Evolutionary conservation across 2,329 filamentous ascomycete species (phyloP).

Genomic region (Pseudopithomyces maydicus): DNA sequence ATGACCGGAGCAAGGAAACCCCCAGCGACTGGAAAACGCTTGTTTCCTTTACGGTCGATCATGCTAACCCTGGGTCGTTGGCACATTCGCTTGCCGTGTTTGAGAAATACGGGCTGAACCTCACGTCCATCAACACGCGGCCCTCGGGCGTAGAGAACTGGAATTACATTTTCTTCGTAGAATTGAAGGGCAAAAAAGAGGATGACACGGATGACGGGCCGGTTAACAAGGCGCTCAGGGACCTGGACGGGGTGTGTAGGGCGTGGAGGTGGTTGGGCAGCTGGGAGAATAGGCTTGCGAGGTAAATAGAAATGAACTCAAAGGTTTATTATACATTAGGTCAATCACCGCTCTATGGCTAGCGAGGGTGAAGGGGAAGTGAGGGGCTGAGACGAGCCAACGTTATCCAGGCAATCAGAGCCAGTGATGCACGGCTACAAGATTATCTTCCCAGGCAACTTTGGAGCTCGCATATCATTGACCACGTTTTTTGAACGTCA

Average conservation of each 20-base stretch:
- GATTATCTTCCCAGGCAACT: too few relatives aligned
- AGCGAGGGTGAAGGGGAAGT: too few relatives aligned
- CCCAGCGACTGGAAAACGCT: slow-evolving; percentile 66
- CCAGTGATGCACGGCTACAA: too few relatives aligned
- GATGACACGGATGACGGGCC: slow-evolving; percentile 62
- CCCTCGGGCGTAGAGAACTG: slow-evolving; percentile 77
- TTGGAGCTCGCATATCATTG: too few relatives aligned
- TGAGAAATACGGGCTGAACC: slow-evolving; percentile 71
- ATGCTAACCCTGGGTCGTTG: slow-evolving; percentile 78
- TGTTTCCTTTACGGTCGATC: slow-evolving; percentile 81
- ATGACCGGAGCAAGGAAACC: not conserved
- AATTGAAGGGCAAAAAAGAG: slow-evolving; percentile 73
- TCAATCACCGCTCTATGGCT: too few relatives aligned
- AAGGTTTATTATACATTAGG: too few relatives aligned
- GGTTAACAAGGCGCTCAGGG: slow-evolving; percentile 65
- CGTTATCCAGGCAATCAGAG: not conserved
- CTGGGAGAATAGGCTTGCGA: slow-evolving; percentile 53
- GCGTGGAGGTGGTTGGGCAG: slow-evolving; percentile 72
- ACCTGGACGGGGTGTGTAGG: slow-evolving; percentile 63
- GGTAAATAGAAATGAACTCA: not conserved
- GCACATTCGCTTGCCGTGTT: slow-evolving; percentile 83
- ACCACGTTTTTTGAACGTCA: too few relatives aligned
- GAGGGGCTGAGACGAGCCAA: not conserved
- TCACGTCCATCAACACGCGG: slow-evolving; percentile 88
- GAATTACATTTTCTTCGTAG: slow-evolving; percentile 94